Conservation (phyloP, 805 yeast genomes). For the Saccharomycopsis sp. region DNA sequence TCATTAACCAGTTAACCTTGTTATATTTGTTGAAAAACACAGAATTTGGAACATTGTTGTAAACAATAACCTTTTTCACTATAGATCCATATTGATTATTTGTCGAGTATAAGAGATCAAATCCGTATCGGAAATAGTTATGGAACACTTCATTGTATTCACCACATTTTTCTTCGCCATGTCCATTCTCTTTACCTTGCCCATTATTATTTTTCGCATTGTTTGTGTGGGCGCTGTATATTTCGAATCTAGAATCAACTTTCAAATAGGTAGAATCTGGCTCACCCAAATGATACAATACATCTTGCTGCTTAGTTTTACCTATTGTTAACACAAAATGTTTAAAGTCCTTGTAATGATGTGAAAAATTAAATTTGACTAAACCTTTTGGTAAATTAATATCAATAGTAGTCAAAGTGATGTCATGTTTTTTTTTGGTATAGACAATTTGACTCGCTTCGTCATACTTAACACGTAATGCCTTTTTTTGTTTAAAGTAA, state of each 20-base stretch:
- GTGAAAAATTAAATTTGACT: slow-evolving; percentile 1
- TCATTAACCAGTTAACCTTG: slow-evolving; percentile 20
- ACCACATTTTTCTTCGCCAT: not conserved
- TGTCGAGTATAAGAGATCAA: slow-evolving; percentile 16
- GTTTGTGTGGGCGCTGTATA: slow-evolving; percentile 1
- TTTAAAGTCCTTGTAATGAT: not conserved
- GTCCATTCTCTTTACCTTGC: not conserved
- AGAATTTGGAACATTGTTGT: slow-evolving; percentile 19
- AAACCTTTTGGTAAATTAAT: slow-evolving; percentile 5
- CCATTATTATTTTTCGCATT: not conserved
- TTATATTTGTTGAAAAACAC: slow-evolving; percentile 13
- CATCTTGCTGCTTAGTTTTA: slow-evolving; percentile 17
- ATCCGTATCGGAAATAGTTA: slow-evolving; percentile 19
- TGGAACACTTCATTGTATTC: slow-evolving; percentile 16
- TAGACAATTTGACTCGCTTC: too few relatives aligned
- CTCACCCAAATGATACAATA: slow-evolving; percentile 12
- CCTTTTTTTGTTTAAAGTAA: too few relatives aligned
- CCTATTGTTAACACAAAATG: slow-evolving; percentile 6
- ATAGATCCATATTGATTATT: slow-evolving; percentile 10
- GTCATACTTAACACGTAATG: not conserved
- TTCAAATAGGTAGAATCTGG: slow-evolving; percentile 19
- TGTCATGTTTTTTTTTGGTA: not conserved
- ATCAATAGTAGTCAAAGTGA: slow-evolving; percentile 1
- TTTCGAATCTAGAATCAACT: slow-evolving; percentile 13
- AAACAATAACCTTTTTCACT: slow-evolving; percentile 16